Evolutionary conservation across 108 stramenopile species (phyloP), one percentile per base, ranked within the genome.

Genomic region (Pseudonitzschia multiseries): DNA sequence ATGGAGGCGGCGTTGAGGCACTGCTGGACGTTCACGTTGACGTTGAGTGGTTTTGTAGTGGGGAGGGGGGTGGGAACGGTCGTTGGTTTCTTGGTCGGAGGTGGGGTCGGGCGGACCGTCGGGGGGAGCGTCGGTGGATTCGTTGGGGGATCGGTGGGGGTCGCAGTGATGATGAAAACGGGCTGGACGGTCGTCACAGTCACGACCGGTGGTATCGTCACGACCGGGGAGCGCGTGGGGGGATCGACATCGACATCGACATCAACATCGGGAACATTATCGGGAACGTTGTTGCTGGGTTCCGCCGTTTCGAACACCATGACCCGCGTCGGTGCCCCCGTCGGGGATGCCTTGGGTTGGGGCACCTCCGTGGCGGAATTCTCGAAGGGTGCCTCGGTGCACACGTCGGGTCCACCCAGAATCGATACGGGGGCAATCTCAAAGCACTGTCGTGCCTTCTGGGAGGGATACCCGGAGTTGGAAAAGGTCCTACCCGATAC

Each of bases 401-500:
- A 67, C 6, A 67, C 24, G 28, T 67, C 66, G 24, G n/a, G 14
- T 67, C 46, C 46, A 22, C 66, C 46, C 27, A 67, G 27, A 4
- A 67, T 41, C 17, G 42, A 40, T 6, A 67, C 17, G 28, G 66
- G 66, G n/a, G 66, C 66, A 67, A 67, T 67, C 20, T 44, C 46
- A 12, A 17, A 14, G 26, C 66, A 67, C 22, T 50, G 66, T 8
- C 15, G 46, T 21, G 66, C 66, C 28, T 32, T 48, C n/a, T 31
- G 28, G 14, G 66, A 67, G 3, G 66, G 66, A 17, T 67, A 67
- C 26, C 66, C 66, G n/a, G 66, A 67, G 17, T 67, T 67, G 17
- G 66, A 26, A 24, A 31, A 48, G 10, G 46, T 44, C 14, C 66
- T 18, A 24, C 66, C 66, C 46, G 66, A 36, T 48, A 67, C 22